Evolutionary conservation across 345 rosid species (phyloP).

Genomic region (Cardiospermum halicacabum): DNA sequence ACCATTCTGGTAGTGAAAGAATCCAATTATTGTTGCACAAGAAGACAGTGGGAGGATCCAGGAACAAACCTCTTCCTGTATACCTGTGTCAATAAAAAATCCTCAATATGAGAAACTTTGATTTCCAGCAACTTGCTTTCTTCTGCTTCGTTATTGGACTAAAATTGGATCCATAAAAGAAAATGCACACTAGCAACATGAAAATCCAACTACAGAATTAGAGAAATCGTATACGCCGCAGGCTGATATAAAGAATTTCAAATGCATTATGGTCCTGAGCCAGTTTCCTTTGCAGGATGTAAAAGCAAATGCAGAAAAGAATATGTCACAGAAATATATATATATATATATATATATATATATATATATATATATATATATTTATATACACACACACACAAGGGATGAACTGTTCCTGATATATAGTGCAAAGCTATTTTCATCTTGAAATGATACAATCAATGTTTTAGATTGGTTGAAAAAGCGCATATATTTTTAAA

Average conservation of each 20-base stretch:
- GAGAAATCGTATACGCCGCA: background rate
- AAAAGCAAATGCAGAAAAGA: background rate
- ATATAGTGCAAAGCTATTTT: background rate
- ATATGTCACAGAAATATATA: too few species aligned
- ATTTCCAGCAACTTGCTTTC: slow-evolving; percentile 1
- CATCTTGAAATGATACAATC: background rate
- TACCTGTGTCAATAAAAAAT: slow-evolving; percentile 48
- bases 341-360: too few species aligned
- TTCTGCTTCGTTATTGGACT: background rate
- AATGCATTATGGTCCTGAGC: background rate
- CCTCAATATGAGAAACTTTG: background rate
- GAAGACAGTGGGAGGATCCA: slow-evolving; percentile 85
- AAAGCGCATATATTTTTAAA: background rate
- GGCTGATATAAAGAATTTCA: background rate
- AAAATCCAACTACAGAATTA: background rate
- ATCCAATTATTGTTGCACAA: slow-evolving; percentile 56
- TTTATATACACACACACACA: too few species aligned
- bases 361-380: too few species aligned
- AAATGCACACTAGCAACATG: background rate
- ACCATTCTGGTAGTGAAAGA: slow-evolving; percentile 56
- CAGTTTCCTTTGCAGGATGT: background rate
- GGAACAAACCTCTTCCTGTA: slow-evolving; percentile 85
- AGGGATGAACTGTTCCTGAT: background rate
- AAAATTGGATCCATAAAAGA: background rate
- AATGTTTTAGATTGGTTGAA: background rate